A percentile compares a stretch with the other conserved stretches of the same genome.
Conservation (phyloP, 495 filamentous ascomycete genomes). For the Rhizodiscina lignyota region DNA sequence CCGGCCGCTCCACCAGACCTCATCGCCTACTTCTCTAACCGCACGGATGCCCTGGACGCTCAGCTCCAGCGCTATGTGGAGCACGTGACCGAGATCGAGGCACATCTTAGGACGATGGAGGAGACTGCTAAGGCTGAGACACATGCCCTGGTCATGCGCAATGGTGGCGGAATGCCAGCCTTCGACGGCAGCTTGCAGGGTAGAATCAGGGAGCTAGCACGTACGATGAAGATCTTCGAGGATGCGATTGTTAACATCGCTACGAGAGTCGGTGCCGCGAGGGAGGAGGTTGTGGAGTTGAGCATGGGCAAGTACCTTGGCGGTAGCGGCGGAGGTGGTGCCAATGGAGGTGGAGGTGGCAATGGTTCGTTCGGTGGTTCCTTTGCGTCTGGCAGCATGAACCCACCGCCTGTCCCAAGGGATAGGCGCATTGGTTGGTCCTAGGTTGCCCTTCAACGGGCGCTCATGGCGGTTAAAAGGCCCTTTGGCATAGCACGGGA, state of each 20-base stretch:
- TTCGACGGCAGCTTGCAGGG: slow-evolving; percentile 26
- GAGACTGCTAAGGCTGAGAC: slow-evolving; percentile 49
- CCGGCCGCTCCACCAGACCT: slow-evolving; percentile 34
- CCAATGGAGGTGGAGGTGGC: too few species aligned
- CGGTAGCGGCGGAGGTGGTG: too few species aligned
- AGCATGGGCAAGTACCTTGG: neutral
- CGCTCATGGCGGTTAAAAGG: too few species aligned
- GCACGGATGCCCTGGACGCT: slow-evolving; percentile 51
- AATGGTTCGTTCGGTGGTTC: too few species aligned
- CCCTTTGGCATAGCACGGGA: too few species aligned
- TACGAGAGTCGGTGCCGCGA: slow-evolving; percentile 44
- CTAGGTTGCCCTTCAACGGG: too few species aligned
- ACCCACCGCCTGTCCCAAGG: too few species aligned
- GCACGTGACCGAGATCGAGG: slow-evolving; percentile 67
- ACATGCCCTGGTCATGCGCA: slow-evolving; percentile 43
- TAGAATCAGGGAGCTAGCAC: slow-evolving; percentile 41
- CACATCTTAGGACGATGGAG: slow-evolving; percentile 63
- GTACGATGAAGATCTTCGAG: slow-evolving; percentile 62
- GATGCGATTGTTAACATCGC: slow-evolving; percentile 62
- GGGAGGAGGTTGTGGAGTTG: slow-evolving; percentile 54
- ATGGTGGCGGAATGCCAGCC: slow-evolving; percentile 30
- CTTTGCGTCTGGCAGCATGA: too few species aligned
- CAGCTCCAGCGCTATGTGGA: slow-evolving; percentile 48
- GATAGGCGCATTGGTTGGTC: too few species aligned
- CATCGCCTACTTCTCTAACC: slow-evolving; percentile 59